Evolutionary conservation across 2,329 filamentous ascomycete species (phyloP).

Genomic region (Phaeosphaeriaceae sp.): DNA sequence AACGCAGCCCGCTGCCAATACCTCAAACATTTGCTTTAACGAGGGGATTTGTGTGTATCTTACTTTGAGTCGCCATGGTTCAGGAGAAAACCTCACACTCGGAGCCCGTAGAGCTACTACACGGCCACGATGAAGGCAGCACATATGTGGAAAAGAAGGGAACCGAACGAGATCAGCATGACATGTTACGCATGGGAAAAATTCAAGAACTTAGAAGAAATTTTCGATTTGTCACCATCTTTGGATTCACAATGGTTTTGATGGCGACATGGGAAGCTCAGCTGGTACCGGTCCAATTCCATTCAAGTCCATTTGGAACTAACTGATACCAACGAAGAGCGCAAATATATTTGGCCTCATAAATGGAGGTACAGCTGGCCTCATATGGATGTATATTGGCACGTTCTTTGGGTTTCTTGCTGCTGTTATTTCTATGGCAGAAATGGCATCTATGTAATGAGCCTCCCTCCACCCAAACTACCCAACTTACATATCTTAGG

Average conservation of each 20-base stretch:
- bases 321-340: background rate
- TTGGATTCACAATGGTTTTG: slow-evolving; percentile 10
- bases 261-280: slow-evolving; percentile 10
- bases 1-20: no score
- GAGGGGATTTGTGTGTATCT: no score
- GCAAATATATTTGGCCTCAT: slow-evolving; percentile 3
- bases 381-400: slow-evolving; percentile 13
- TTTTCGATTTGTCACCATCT: slow-evolving; percentile 13
- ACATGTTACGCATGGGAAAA: slow-evolving; percentile 16
- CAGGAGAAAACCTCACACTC: background rate
- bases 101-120: background rate
- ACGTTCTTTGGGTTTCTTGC: slow-evolving; percentile 6
- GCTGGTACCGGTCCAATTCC: background rate
- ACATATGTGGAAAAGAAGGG: slow-evolving; percentile 1
- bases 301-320: background rate
- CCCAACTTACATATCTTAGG: slow-evolving; percentile 12
- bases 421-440: slow-evolving; percentile 10
- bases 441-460: slow-evolving; percentile 21
- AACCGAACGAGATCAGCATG: slow-evolving; percentile 5
- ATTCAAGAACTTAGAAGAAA: slow-evolving; percentile 9
- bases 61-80: no score
- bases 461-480: background rate
- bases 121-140: background rate
- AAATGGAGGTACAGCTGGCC: slow-evolving; percentile 11
- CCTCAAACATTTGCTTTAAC: no score